Base-by-base conservation (phyloP, 129 eudicot species). In the Flaveria ramosissima region DNA sequence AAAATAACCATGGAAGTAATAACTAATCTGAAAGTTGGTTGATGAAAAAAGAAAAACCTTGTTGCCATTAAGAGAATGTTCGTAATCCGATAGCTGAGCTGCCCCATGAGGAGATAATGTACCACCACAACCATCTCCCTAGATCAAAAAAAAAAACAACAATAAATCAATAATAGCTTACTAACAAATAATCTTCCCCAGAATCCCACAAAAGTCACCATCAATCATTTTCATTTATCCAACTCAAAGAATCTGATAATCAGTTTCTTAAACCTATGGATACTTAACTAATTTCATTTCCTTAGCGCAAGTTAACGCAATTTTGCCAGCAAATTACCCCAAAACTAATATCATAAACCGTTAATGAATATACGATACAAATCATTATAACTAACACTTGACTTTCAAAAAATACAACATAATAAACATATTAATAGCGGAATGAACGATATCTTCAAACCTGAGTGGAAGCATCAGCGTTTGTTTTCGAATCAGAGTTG, bases 21-120 rank as follows among this genome's bases (percentile, higher is more conserved):
- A 5, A 36, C 0, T 36, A 36, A 36, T 36, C 41, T 36, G 7
- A 0, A 66, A 77, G 47, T 27, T 52, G 19, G 61, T 70, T 60
- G 43, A 76, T 2, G 17, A 66, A 67, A 57, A 30, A 9, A 45
- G 47, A 51, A 27, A n/a, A 53, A 88, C 92, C 92, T 88, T 86
- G 27, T 86, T 86, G 72, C 85, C 86, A 50, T 71, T 76, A 53
- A 83, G 84, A 72, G 78, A 59, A 68, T 56, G 53, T 17, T 48
- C 68, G 21, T 75, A 19, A 60, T 67, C 80, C 30, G 69, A 80
- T 16, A 73, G 75, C 39, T 76, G 87, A 20, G 68, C 39, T 26
- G 55, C 74, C 62, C 14, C 73, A 1, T 77, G 69, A 3, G 83
- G 84, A 80, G 87, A 78, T 16, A 78, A 81, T 15, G 67, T 68